Percentiles rank a stretch among this genome's conserved stretches.
Conservation (phyloP, 2,329 filamentous ascomycete species). For the Phialocephala subalpina region DNA sequence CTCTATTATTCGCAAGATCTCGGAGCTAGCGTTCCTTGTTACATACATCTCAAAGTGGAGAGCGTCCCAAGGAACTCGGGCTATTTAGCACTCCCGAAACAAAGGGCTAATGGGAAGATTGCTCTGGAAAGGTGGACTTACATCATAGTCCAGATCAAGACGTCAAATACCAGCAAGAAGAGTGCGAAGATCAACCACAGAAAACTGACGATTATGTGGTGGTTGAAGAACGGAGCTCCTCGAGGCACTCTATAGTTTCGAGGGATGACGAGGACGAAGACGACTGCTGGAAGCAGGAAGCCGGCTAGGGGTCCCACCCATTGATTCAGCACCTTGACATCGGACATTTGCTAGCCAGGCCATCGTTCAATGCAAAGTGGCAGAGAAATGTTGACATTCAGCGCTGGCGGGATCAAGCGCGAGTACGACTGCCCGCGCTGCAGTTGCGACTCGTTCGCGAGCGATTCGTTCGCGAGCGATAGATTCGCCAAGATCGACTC, state of each 20-base stretch:
- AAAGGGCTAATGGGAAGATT: no score
- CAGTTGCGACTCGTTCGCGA: not conserved
- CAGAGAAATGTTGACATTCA: slow-evolving; percentile 9
- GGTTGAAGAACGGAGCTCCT: slow-evolving; percentile 7
- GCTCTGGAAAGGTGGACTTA: no score
- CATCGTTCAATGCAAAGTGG: slow-evolving; percentile 7
- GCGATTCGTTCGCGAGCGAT: not conserved
- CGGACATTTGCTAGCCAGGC: slow-evolving; percentile 14
- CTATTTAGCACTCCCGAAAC: no score
- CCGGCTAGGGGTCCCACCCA: slow-evolving; percentile 23
- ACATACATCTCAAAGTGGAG: no score
- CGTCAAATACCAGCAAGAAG: slow-evolving; percentile 13
- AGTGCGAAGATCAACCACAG: slow-evolving; percentile 17
- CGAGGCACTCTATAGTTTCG: slow-evolving; percentile 16
- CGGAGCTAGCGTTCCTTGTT: no score
- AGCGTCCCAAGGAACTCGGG: no score
- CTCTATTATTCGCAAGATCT: no score
- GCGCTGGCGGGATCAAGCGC: not conserved
- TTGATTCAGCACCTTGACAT: slow-evolving; percentile 10
- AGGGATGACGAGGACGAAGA: slow-evolving; percentile 19
- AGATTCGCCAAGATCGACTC: slow-evolving; percentile 4
- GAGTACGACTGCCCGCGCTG: slow-evolving; percentile 12
- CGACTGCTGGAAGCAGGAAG: slow-evolving; percentile 21
- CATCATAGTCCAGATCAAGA: slow-evolving; percentile 17
- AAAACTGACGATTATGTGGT: slow-evolving; percentile 1